These are phyloP conservation scores for Phylloporus rhodoxanthus DNA, from an alignment of 768 basidiomycete genomes.

Conservation along the genomic window DNA sequence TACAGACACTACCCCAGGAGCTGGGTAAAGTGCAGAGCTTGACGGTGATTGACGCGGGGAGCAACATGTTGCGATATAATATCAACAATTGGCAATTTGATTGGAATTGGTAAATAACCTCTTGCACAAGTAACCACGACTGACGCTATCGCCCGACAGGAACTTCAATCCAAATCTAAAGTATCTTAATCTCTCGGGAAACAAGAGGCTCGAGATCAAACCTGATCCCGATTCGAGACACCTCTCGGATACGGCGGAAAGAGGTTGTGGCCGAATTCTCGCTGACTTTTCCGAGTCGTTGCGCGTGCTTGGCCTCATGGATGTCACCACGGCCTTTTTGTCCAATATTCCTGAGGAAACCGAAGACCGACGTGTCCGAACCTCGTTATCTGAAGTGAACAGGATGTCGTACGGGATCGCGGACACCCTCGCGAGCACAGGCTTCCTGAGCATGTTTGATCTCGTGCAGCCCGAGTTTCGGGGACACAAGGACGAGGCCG, in stretches of 20 bases:
- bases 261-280: constrained; percentile 37
- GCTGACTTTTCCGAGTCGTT: constrained; percentile 86
- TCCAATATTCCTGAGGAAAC: constrained; percentile 75
- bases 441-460: constrained; percentile 85
- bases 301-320: constrained; percentile 94
- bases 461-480: constrained; percentile 86
- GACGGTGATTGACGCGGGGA: constrained; percentile 84
- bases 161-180: constrained; percentile 92
- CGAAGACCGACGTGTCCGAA: constrained; percentile 87
- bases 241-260: constrained; percentile 17
- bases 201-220: constrained; percentile 94
- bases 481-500: constrained; percentile 66
- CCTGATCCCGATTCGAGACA: constrained; percentile 41
- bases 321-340: constrained; percentile 66
- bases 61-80: constrained; percentile 92
- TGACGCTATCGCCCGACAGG: constrained; percentile 41
- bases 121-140: not conserved
- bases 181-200: constrained; percentile 95
- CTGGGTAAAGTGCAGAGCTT: constrained; percentile 76
- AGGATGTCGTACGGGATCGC: constrained; percentile 96
- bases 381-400: constrained; percentile 82
- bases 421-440: constrained; percentile 77
- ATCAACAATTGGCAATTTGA: constrained; percentile 98
- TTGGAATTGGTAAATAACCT: constrained; percentile 86
- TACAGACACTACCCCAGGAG: constrained; percentile 90